phyloP scores from a whole-genome alignment of 345 rosid species.

The Sonneratia caseolaris region DNA sequence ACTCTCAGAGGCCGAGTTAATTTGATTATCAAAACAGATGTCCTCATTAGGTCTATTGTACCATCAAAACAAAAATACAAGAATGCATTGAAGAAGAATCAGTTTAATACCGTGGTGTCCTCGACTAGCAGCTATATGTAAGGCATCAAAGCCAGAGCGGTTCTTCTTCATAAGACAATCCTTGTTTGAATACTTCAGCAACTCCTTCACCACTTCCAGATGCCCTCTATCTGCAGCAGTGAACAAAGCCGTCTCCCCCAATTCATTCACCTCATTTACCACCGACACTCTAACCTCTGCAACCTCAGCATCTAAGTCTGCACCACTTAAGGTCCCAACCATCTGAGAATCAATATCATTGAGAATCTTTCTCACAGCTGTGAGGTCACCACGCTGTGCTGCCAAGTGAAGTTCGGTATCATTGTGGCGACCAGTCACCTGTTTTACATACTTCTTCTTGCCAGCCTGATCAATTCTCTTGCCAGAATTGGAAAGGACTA shows the following conservation, averaged over 20 bases:
- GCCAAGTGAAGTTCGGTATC: constrained; percentile 20
- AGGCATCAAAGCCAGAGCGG: constrained; percentile 16
- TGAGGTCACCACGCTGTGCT: constrained; percentile 14
- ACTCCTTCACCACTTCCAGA: constrained; percentile 21
- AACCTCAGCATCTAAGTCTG: constrained; percentile 16
- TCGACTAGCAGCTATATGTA: constrained; percentile 18
- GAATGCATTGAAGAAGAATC: not conserved
- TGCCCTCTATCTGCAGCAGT: constrained; percentile 23
- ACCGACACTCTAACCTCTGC: constrained; percentile 23
- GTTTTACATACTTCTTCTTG: constrained; percentile 19
- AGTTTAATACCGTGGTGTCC: constrained; percentile 21
- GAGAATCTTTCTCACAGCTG: constrained; percentile 10
- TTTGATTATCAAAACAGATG: not conserved
- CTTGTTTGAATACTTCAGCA: constrained; percentile 17
- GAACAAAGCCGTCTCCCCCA: constrained; percentile 24
- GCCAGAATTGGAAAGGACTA: constrained; percentile 13
- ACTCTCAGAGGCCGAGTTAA: not conserved
- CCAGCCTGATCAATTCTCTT: constrained; percentile 16
- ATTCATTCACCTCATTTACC: constrained; percentile 25
- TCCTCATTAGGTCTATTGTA: not conserved
- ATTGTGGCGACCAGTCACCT: constrained; percentile 17
- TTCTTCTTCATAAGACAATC: constrained; percentile 18
- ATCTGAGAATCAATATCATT: constrained; percentile 12
- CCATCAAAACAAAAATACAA: not conserved
- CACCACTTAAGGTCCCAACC: constrained; percentile 5